A percentile compares a stretch with the other conserved stretches of the same genome.
Evolutionary conservation across 73 alveolate species (phyloP).

Genomic region (Breviolum minutum): DNA sequence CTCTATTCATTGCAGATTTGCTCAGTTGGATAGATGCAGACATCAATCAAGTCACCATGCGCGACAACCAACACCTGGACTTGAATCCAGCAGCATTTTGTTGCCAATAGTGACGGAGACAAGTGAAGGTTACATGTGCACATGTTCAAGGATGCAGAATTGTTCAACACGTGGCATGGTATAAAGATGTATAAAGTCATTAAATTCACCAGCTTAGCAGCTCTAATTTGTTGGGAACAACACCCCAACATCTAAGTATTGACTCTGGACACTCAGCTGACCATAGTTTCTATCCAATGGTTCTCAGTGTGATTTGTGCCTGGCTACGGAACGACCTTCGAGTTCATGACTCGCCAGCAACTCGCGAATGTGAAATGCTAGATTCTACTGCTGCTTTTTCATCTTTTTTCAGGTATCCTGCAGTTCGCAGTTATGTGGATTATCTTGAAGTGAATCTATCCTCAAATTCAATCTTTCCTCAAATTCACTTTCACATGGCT

Average conservation of each 20-base stretch:
- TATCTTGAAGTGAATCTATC: neutral
- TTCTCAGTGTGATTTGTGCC: constrained; percentile 51
- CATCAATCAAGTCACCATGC: neutral
- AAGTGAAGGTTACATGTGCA: no score
- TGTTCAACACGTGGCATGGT: no score
- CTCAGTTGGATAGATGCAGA: no score
- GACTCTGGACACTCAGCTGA: neutral
- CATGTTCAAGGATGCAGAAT: no score
- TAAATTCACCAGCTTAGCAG: neutral
- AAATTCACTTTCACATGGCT: neutral
- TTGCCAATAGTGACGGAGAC: no score
- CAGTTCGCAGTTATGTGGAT: no score
- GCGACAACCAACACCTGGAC: neutral
- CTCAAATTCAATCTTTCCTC: neutral
- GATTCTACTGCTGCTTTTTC: neutral
- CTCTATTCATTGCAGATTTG: no score
- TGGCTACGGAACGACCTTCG: constrained; percentile 94
- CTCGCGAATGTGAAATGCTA: neutral
- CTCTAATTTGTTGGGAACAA: neutral
- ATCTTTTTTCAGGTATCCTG: neutral
- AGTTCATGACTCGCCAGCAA: constrained; percentile 64
- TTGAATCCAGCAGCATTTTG: neutral
- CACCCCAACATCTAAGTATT: neutral
- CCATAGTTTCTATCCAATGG: constrained; percentile 1
- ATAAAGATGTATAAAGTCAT: neutral